Evolutionary conservation across 2,329 filamentous ascomycete species (phyloP).

Genomic region (Rutstroemia sp.): DNA sequence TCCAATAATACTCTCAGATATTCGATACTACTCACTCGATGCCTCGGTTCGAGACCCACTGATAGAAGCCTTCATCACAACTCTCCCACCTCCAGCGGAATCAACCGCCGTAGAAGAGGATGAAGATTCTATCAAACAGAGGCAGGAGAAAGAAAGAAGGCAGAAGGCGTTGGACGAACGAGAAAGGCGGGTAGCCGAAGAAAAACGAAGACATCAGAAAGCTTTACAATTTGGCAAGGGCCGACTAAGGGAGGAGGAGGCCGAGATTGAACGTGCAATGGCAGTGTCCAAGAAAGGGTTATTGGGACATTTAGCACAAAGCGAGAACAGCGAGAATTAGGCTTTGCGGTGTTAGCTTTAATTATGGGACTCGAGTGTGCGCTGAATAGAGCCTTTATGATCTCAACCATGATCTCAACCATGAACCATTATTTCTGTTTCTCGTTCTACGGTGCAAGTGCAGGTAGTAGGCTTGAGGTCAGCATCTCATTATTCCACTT

Average conservation of each 20-base stretch:
- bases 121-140: conserved; percentile 43
- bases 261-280: conserved; percentile 62
- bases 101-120: conserved; percentile 39
- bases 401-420: no score
- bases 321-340: neutral
- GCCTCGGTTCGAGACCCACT: conserved; percentile 53
- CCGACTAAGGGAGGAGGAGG: conserved; percentile 56
- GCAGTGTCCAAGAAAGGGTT: conserved; percentile 59
- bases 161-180: conserved; percentile 61
- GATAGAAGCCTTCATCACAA: conserved; percentile 58
- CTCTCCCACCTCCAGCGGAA: conserved; percentile 51
- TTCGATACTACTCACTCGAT: conserved; percentile 63
- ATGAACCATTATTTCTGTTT: no score
- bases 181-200: conserved; percentile 53
- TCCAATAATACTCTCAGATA: conserved; percentile 52
- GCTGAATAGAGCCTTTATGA: no score
- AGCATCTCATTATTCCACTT: no score
- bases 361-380: no score
- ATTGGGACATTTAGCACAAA: conserved; percentile 47
- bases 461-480: no score
- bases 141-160: conserved; percentile 47
- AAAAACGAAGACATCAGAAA: conserved; percentile 52
- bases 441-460: no score
- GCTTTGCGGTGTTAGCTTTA: neutral
- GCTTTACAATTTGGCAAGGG: conserved; percentile 55